These are phyloP conservation scores for Tricholoma bakamatsutake DNA, from an alignment of 768 basidiomycete species.

Conservation along the genomic window DNA sequence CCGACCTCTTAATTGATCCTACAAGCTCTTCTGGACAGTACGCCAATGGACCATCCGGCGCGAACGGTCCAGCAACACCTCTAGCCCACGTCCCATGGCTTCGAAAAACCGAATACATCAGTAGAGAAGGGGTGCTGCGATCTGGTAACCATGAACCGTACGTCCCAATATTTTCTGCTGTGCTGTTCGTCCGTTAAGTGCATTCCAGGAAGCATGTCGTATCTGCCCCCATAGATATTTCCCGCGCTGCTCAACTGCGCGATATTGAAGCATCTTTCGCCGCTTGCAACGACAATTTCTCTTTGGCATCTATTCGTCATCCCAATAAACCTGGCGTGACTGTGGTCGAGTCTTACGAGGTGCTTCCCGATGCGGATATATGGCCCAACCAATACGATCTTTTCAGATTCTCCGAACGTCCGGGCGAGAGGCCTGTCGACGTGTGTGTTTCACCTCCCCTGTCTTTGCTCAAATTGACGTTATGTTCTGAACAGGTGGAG, in stretches of 20 bases:
- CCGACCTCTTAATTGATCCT: slow-evolving; percentile 68
- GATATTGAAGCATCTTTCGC: slow-evolving; percentile 77
- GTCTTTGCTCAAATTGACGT: not conserved
- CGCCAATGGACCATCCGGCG: slow-evolving; percentile 31
- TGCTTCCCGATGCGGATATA: slow-evolving; percentile 79
- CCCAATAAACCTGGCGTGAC: slow-evolving; percentile 73
- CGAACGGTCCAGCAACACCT: slow-evolving; percentile 38
- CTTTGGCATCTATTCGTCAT: slow-evolving; percentile 57
- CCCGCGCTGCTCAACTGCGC: slow-evolving; percentile 64
- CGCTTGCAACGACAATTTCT: slow-evolving; percentile 54
- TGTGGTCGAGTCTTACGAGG: slow-evolving; percentile 76
- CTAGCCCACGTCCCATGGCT: slow-evolving; percentile 81
- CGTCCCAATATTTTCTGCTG: slow-evolving; percentile 16
- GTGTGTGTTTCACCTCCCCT: slow-evolving; percentile 39
- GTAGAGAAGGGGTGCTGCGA: slow-evolving; percentile 45
- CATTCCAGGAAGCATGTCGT: slow-evolving; percentile 40
- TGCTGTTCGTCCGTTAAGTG: not conserved
- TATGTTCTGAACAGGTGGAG: slow-evolving; percentile 40
- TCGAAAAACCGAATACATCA: slow-evolving; percentile 87
- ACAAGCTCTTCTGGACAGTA: slow-evolving; percentile 41
- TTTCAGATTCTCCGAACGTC: slow-evolving; percentile 80
- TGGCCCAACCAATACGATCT: slow-evolving; percentile 90
- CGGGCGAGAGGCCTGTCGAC: slow-evolving; percentile 70
- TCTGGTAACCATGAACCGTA: slow-evolving; percentile 50
- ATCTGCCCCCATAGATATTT: slow-evolving; percentile 58